Conservation (phyloP, 1,139 yeast species). For the Pneumocystis canis region DNA sequence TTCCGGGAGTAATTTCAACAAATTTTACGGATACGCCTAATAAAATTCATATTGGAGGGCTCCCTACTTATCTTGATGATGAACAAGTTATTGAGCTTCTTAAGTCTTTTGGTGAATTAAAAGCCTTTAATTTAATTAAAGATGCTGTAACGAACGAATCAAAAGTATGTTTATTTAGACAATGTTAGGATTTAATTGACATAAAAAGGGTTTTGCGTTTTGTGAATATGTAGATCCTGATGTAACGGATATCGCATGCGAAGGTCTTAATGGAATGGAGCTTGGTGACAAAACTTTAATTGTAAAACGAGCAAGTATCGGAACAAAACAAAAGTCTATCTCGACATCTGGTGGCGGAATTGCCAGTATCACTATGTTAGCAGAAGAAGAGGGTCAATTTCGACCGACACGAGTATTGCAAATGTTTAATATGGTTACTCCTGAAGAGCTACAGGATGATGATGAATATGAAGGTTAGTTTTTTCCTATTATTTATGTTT, state of each 20-base stretch:
- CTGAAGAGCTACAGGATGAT: slow-evolving; percentile 47
- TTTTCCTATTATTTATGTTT: not conserved
- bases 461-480: slow-evolving; percentile 26
- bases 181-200: not conserved
- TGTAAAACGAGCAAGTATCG: slow-evolving; percentile 26
- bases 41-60: slow-evolving; percentile 29
- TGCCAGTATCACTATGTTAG: slow-evolving; percentile 19
- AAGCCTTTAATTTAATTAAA: slow-evolving; percentile 23
- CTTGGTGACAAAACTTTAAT: slow-evolving; percentile 23
- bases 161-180: slow-evolving; percentile 12
- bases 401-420: slow-evolving; percentile 40
- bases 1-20: slow-evolving; percentile 18
- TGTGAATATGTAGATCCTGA: slow-evolving; percentile 25
- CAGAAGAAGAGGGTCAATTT: slow-evolving; percentile 13
- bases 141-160: slow-evolving; percentile 26
- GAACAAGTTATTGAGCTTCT: slow-evolving; percentile 28
- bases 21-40: slow-evolving; percentile 23
- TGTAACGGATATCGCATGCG: slow-evolving; percentile 21
- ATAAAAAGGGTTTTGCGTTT: slow-evolving; percentile 30
- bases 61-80: slow-evolving; percentile 29
- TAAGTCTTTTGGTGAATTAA: slow-evolving; percentile 28
- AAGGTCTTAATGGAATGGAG: slow-evolving; percentile 23
- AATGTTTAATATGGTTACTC: slow-evolving; percentile 49
- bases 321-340: slow-evolving; percentile 20
- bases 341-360: slow-evolving; percentile 13